Evolutionary conservation across 2,329 filamentous ascomycete species (phyloP).

Genomic region (Fusarium nanum): DNA sequence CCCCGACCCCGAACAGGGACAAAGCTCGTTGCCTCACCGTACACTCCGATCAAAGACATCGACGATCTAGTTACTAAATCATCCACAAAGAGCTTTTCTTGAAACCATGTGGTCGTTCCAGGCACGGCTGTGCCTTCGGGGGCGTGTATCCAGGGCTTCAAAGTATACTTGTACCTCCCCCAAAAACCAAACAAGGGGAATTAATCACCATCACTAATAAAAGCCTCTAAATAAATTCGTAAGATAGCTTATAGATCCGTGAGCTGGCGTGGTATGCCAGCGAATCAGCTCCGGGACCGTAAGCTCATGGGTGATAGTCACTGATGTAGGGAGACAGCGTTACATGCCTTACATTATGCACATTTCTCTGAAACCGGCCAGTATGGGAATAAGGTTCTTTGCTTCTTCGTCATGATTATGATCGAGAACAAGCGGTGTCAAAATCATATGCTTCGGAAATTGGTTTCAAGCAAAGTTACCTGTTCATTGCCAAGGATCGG

Average conservation of each 20-base stretch:
- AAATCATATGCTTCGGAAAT: constrained; percentile 5
- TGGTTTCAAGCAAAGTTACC: background rate
- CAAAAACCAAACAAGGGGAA: background rate
- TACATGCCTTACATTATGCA: constrained; percentile 28
- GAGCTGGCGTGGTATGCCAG: constrained; percentile 1
- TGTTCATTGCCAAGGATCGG: background rate
- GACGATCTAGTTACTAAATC: constrained; percentile 14
- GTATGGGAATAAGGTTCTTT: constrained; percentile 3
- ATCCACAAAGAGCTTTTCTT: constrained; percentile 36
- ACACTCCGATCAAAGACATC: constrained; percentile 21
- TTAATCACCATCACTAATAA: background rate
- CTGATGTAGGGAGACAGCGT: constrained; percentile 7
- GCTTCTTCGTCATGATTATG: constrained; percentile 18
- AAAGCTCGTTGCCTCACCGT: constrained; percentile 25
- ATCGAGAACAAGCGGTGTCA: constrained; percentile 31
- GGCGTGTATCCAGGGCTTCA: constrained; percentile 26
- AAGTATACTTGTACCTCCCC: constrained; percentile 20
- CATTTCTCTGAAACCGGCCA: constrained; percentile 17
- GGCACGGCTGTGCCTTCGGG: constrained; percentile 18
- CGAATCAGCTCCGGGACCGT: constrained; percentile 38
- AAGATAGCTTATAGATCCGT: constrained; percentile 16
- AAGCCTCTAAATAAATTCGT: background rate
- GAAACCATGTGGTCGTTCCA: constrained; percentile 40
- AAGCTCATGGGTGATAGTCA: constrained; percentile 38
- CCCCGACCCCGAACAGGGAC: constrained; percentile 19